Evolutionary conservation across 2,329 filamentous ascomycete species (phyloP), one percentile per base, ranked within the genome.

Genomic region (Aspergillus terreus): DNA sequence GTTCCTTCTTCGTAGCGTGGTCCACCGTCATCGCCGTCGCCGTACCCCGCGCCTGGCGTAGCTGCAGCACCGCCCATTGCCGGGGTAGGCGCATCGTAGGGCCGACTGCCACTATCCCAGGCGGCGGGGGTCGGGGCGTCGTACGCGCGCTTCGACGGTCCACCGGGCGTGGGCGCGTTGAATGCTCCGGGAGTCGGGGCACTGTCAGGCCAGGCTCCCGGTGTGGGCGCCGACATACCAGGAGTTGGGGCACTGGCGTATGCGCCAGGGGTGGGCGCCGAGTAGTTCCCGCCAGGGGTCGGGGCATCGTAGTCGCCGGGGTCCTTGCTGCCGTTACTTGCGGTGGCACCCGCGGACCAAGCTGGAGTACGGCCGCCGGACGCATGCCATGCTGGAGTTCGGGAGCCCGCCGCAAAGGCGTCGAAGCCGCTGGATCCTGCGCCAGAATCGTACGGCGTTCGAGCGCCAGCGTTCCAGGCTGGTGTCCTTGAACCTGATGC

Each of bases 401-500:
- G 89, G 27, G 86, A 87, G 6, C 87, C 84, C 4, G 81, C 77
- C 12, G 77, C 82, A 76, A 87, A 89, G 30, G 80, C 76, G 53
- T 87, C 85, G 48, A 90, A 48, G 79, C 87, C 42, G 81, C 86
- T 86, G 50, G 81, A 78, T 49, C 79, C 82, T 63, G 87, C 88
- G 17, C 79, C 78, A 47, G 84, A 81, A 50, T 86, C 88, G 55
- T 78, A 78, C 2, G 49, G 88, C 76, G 88, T 92, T 68, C 87
- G 86, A 49, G 86, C 83, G 47, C 87, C 88, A 2, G 90, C 87
- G 52, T 86, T 85, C 88, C 88, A 92, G 4, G 86, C 87, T 6
- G 87, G 87, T 1, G 87, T 91, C 48, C 88, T 83, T 21, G 58
- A 58, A 4, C 60, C 59, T 27, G 85, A 84, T 19, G 81, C 79